Conservation (phyloP, 768 basidiomycete species). For the Rhodotorula kratochvilovae region DNA sequence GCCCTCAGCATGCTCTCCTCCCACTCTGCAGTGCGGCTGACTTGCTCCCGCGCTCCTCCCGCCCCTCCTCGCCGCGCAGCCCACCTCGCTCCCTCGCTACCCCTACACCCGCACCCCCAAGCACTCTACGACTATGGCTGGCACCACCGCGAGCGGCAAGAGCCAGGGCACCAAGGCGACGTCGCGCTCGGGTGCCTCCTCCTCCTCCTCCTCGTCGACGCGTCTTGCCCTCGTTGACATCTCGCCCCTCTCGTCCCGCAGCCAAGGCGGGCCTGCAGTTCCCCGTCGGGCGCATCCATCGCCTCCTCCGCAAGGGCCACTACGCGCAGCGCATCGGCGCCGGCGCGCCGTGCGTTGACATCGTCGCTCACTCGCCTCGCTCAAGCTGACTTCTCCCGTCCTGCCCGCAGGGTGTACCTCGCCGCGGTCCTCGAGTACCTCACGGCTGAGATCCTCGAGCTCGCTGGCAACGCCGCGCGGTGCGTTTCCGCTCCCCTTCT, state of each 20-base stretch:
- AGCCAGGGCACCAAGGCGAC: not conserved
- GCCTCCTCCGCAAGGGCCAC: constrained; percentile 79
- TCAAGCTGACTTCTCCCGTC: not conserved
- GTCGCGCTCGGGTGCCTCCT: not conserved
- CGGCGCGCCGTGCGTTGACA: constrained; percentile 60
- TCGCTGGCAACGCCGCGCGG: constrained; percentile 64
- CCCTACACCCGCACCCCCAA: no score
- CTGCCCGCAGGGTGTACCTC: constrained; percentile 1
- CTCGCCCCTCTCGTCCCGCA: not conserved
- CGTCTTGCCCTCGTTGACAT: no score
- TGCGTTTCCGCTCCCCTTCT: constrained; percentile 47
- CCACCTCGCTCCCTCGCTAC: not conserved
- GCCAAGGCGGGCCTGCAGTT: constrained; percentile 61
- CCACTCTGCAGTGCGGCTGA: not conserved
- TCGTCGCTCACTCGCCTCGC: constrained; percentile 22
- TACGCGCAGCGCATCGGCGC: constrained; percentile 83
- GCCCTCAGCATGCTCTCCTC: not conserved
- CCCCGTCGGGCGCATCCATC: constrained; percentile 92
- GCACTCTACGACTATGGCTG: not conserved
- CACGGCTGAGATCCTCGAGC: constrained; percentile 75
- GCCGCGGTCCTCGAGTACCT: constrained; percentile 57
- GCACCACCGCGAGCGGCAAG: not conserved
- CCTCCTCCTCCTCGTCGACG: not conserved
- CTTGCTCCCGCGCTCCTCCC: no score
- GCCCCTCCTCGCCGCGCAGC: not conserved